Percentiles rank a stretch among this genome's conserved stretches.
These are phyloP conservation scores for Pugionium cornutum DNA, from an alignment of 345 rosid species.

Conservation along the genomic window DNA sequence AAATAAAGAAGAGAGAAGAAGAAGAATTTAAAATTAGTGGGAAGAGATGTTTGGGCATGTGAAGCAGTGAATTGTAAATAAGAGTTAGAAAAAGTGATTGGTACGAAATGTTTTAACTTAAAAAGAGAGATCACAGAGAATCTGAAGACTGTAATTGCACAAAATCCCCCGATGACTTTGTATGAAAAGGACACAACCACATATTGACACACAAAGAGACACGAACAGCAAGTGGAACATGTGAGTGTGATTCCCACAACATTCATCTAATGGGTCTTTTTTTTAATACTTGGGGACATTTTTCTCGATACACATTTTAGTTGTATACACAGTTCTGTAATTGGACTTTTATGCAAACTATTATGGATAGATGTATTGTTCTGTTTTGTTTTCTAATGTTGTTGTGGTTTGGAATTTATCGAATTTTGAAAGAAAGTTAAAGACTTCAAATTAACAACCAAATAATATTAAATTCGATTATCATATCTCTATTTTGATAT, in stretches of 20 bases:
- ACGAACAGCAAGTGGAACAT: slow-evolving; percentile 38
- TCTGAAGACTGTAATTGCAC: slow-evolving; percentile 40
- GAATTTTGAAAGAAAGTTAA: not conserved
- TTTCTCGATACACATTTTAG: slow-evolving; percentile 10
- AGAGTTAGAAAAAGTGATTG: slow-evolving; percentile 35
- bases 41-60: slow-evolving; percentile 27
- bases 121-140: slow-evolving; percentile 41
- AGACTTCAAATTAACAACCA: too few species aligned
- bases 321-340: slow-evolving; percentile 11
- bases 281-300: not conserved
- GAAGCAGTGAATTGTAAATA: slow-evolving; percentile 33
- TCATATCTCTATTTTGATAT: too few species aligned
- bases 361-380: not conserved
- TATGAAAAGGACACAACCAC: slow-evolving; percentile 37
- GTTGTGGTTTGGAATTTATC: not conserved
- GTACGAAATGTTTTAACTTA: slow-evolving; percentile 37
- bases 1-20: not conserved
- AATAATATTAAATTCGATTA: too few species aligned
- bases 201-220: slow-evolving; percentile 28
- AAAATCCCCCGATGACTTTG: slow-evolving; percentile 34
- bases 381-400: not conserved
- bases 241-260: slow-evolving; percentile 36
- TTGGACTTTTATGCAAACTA: slow-evolving; percentile 21
- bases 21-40: slow-evolving; percentile 4
- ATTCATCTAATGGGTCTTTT: slow-evolving; percentile 17